Evolutionary conservation across 169 alveolate genomes (phyloP), one percentile per base, ranked within the genome.

Genomic region (Cryptosporidium sp.): DNA sequence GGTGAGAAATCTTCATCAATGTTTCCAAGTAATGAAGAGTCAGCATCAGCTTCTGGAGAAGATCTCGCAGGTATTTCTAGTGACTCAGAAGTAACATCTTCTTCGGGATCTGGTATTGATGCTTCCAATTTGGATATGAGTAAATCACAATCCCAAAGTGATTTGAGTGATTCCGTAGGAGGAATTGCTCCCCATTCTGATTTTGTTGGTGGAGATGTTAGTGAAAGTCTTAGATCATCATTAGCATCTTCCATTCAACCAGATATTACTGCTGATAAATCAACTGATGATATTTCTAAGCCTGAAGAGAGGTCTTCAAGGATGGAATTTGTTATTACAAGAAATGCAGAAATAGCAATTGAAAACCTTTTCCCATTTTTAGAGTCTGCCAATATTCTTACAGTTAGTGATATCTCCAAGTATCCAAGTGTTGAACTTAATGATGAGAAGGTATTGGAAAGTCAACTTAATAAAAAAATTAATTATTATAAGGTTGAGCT

Each of bases 341-440:
- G 26, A 29, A 65, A n/a, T 14, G 75, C 75, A 60, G 89, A 80
- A 39, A 9, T 65, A 8, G 31, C 89, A 7, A 44, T 80, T 23
- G 62, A 21, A 23, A 80, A 65, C 56, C 33, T 80, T 10, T 80
- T 80, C 39, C 89, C 89, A 6, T 1, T 69, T 9, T n/a, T 80
- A 12, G 89, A 80, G 0, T 29, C 42, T 2, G 89, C 75, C 2
- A 70, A 21, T 26, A 44, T 23, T 10, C 31, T 80, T 18, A 61
- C 67, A 26, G 62, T 80, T 42, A 61, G 70, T 35, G 89, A 80
- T 18, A 42, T 65, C n/a, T 35, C 23, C 45, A 80, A 56, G 68
- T 80, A 62, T 48, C 42, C 89, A 62, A 37, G 70, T 29, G 75
- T 80, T 23, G 73, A 62, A 35, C 75, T 80, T 14, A 62, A 33